Conservation (phyloP, 495 filamentous ascomycete species). For the Lichina pygmaea region DNA sequence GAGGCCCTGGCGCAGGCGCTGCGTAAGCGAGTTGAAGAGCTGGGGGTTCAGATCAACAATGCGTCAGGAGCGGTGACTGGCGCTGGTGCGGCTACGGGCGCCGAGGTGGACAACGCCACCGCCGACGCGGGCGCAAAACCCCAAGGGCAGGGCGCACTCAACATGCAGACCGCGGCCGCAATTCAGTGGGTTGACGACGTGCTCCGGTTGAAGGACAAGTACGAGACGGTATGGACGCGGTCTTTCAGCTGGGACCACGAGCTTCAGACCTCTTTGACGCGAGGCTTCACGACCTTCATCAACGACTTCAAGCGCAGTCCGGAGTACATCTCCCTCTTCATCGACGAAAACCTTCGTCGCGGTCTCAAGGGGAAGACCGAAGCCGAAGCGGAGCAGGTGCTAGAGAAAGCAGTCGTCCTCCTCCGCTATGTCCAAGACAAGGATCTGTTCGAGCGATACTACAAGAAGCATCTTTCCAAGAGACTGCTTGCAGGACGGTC, state of each 20-base stretch:
- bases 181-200: conserved; percentile 94
- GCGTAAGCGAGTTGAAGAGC: conserved; percentile 44
- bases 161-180: conserved; percentile 47
- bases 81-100: conserved; percentile 14
- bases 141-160: conserved; percentile 18
- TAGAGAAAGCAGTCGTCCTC: conserved; percentile 75
- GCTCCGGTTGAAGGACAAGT: conserved; percentile 63
- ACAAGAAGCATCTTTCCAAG: conserved; percentile 86
- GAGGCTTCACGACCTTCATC: conserved; percentile 74
- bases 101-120: conserved; percentile 18
- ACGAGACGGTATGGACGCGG: conserved; percentile 42
- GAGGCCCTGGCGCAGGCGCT: conserved; percentile 37
- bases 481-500: conserved; percentile 68
- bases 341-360: conserved; percentile 87
- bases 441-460: conserved; percentile 91
- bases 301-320: conserved; percentile 60
- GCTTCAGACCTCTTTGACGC: conserved; percentile 54
- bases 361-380: conserved; percentile 86
- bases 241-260: conserved; percentile 52
- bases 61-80: conserved; percentile 21
- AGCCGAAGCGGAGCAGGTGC: conserved; percentile 53
- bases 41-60: conserved; percentile 61
- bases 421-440: conserved; percentile 73
- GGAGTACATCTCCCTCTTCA: conserved; percentile 87
- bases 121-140: conserved; percentile 18